Conservation (phyloP, 2,329 filamentous ascomycete genomes). For the Capronia coronata region DNA sequence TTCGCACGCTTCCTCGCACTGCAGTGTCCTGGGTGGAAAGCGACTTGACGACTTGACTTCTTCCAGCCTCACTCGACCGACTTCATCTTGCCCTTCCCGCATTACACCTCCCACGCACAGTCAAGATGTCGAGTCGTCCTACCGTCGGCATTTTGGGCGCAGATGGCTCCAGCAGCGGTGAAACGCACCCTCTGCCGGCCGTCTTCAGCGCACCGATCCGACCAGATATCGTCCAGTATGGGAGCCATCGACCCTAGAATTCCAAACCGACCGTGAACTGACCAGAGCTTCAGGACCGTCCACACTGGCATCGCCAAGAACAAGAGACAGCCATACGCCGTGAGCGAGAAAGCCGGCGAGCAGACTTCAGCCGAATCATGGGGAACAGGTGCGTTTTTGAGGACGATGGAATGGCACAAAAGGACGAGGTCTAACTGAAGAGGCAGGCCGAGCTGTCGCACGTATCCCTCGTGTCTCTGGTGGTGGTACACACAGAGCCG, state of each 20-base stretch:
- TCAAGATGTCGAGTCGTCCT: constrained; percentile 80
- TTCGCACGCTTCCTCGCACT: constrained; percentile 1
- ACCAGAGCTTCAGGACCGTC: constrained; percentile 50
- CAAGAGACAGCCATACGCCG: constrained; percentile 98
- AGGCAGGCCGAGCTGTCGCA: constrained; percentile 91
- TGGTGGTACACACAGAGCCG: constrained; percentile 99
- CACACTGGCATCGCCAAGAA: constrained; percentile 99
- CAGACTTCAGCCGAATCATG: constrained; percentile 99
- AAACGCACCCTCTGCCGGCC: constrained; percentile 85
- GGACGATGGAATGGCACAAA: constrained; percentile 21
- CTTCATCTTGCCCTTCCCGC: constrained; percentile 4
- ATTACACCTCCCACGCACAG: constrained; percentile 8
- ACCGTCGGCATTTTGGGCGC: constrained; percentile 95
- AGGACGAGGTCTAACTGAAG: constrained; percentile 11
- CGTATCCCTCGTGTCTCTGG: constrained; percentile 99
- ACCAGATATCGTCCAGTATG: constrained; percentile 97
- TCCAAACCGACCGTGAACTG: constrained; percentile 29
- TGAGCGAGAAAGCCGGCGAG: constrained; percentile 99
- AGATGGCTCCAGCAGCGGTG: constrained; percentile 86
- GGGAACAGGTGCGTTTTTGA: constrained; percentile 84
- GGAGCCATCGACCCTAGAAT: constrained; percentile 3
- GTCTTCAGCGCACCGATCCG: constrained; percentile 98
- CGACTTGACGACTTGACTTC: constrained; percentile 2
- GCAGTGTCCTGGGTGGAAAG: not conserved
- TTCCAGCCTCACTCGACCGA: constrained; percentile 7